Evolutionary conservation across 768 basidiomycete species (phyloP).

Genomic region (Leccinum subgranulosum): DNA sequence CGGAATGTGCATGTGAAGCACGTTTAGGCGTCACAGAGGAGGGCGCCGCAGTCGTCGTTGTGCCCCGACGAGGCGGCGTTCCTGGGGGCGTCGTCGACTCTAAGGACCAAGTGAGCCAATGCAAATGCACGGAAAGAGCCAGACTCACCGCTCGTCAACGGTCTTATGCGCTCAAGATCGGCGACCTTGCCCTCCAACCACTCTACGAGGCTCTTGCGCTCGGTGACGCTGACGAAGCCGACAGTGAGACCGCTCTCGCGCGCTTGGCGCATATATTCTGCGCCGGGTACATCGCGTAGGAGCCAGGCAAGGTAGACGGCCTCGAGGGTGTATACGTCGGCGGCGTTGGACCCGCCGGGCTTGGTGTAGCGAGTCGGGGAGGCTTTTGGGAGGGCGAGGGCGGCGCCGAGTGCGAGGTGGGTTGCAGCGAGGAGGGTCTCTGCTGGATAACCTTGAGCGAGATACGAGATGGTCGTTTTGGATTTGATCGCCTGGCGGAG

Average conservation of each 20-base stretch:
- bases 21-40: slow-evolving; percentile 18
- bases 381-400: slow-evolving; percentile 62
- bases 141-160: slow-evolving; percentile 21
- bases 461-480: slow-evolving; percentile 48
- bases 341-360: slow-evolving; percentile 40
- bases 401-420: slow-evolving; percentile 57
- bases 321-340: slow-evolving; percentile 73
- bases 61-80: slow-evolving; percentile 41
- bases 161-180: slow-evolving; percentile 26
- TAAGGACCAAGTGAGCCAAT: slow-evolving; percentile 2
- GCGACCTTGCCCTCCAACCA: slow-evolving; percentile 65
- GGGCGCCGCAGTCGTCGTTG: background rate
- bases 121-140: background rate
- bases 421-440: slow-evolving; percentile 55
- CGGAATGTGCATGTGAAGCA: slow-evolving; percentile 17
- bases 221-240: slow-evolving; percentile 82
- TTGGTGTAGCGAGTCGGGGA: slow-evolving; percentile 76
- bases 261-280: slow-evolving; percentile 87
- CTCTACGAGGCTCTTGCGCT: slow-evolving; percentile 81
- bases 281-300: slow-evolving; percentile 65
- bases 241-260: slow-evolving; percentile 69
- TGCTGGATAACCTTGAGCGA: slow-evolving; percentile 35
- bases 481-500: slow-evolving; percentile 64
- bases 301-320: slow-evolving; percentile 86
- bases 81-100: slow-evolving; percentile 65